Evolutionary conservation across 2,329 filamentous ascomycete genomes (phyloP).

Genomic region (Neonectria magnoliae): DNA sequence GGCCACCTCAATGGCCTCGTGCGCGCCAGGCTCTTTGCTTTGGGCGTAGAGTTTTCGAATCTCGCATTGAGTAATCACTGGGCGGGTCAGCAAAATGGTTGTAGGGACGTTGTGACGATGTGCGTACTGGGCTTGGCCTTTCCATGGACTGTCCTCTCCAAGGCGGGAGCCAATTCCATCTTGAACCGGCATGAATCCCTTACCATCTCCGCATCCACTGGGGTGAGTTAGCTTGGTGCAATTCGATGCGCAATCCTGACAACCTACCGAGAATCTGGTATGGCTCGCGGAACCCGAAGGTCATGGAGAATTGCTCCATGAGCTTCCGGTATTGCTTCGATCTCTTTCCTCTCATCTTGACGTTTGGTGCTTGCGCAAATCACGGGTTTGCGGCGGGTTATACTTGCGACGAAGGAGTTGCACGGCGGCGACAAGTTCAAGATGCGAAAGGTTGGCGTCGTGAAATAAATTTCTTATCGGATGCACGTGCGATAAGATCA

Average conservation of each 20-base stretch:
- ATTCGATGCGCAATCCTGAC: conserved; percentile 4
- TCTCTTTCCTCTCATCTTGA: conserved; percentile 61
- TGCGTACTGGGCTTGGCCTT: conserved; percentile 81
- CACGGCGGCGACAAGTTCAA: conserved; percentile 23
- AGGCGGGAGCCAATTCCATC: conserved; percentile 82
- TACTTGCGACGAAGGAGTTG: conserved; percentile 5
- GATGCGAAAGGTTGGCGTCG: conserved; percentile 18
- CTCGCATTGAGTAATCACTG: conserved; percentile 83
- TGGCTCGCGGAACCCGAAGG: conserved; percentile 90
- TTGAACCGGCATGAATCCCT: conserved; percentile 84
- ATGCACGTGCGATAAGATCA: conserved; percentile 50
- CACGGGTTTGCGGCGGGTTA: conserved; percentile 5
- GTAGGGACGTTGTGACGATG: conserved; percentile 13
- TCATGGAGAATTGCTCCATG: conserved; percentile 89
- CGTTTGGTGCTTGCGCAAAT: conserved; percentile 2
- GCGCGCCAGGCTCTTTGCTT: conserved; percentile 62
- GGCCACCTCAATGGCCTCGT: conserved; percentile 75
- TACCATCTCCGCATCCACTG: conserved; percentile 86
- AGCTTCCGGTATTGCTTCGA: conserved; percentile 77
- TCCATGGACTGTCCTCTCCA: conserved; percentile 87
- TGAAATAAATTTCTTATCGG: conserved; percentile 55
- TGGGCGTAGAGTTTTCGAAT: conserved; percentile 80
- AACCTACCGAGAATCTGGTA: conserved; percentile 83
- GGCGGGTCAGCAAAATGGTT: conserved; percentile 33
- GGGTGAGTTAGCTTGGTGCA: conserved; percentile 34